These are phyloP conservation scores for Geotrichum phurueaensis DNA, from an alignment of 1,139 yeast species.

Conservation along the genomic window DNA sequence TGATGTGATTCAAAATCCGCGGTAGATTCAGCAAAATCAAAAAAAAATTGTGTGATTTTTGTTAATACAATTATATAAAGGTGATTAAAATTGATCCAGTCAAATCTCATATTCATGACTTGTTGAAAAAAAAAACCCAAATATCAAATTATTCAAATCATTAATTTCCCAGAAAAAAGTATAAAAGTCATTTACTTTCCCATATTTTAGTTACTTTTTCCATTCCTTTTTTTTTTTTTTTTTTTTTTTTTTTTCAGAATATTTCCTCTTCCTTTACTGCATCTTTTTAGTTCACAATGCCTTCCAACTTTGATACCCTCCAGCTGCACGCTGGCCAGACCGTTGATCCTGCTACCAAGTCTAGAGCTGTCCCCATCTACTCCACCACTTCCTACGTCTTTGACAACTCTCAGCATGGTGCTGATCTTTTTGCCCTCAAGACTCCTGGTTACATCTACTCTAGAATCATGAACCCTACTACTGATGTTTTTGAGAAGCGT, in stretches of 20 bases:
- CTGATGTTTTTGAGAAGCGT: constrained; percentile 83
- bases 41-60: not conserved
- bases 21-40: not conserved
- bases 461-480: constrained; percentile 89
- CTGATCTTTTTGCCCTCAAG: constrained; percentile 78
- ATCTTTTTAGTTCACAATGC: constrained; percentile 21
- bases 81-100: not conserved
- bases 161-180: not conserved
- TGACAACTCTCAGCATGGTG: constrained; percentile 84
- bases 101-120: not conserved
- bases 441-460: constrained; percentile 82
- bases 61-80: not conserved
- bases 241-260: not conserved
- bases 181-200: constrained; percentile 1
- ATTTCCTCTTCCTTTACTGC: not conserved
- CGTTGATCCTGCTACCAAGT: constrained; percentile 50
- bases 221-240: not conserved
- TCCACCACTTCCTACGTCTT: constrained; percentile 67
- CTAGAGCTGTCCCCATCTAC: constrained; percentile 91
- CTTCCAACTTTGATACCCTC: constrained; percentile 71
- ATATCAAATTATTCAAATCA: not conserved
- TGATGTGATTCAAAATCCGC: not conserved
- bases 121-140: not conserved
- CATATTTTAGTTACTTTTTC: not conserved
- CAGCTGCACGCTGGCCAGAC: constrained; percentile 91